Base-by-base conservation (phyloP, 2,329 filamentous ascomycete species). In the Fonsecaea erecta region DNA sequence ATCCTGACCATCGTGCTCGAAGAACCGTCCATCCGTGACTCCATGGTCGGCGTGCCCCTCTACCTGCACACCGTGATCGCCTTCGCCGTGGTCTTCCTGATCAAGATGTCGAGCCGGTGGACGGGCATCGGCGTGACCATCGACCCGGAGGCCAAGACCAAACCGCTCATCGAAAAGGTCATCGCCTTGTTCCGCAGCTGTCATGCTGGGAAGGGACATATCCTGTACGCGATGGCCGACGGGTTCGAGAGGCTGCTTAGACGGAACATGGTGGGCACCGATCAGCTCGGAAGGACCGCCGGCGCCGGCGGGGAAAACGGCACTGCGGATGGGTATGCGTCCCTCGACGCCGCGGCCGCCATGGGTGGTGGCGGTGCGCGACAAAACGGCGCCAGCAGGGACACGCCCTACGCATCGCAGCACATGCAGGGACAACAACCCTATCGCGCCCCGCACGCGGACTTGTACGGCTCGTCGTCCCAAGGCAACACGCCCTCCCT, bases 1-100 rank as follows among this genome's bases (percentile, higher is more conserved):
- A 80, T 79, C 55, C 73, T 84, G 1, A 80, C 80, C 57, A 80
- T 81, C 71, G 77, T 79, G 1, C 75, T 81, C 0, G 80, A 85
- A 21, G 82, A 83, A 48, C 73, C 75, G 16, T 77, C 82, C 66
- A 82, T 84, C 56, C 77, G 79, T 2, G 78, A 81, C 40, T 81
- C 81, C 18, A 77, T 79, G 18, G 80, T 82, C 21, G 82, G 83
- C 1, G 81, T 83, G 0, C 77, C 80, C 5, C 78, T 81, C 16
- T 72, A 71, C 48, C 77, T 79, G 0, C 79, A 80, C 60, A 80
- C 78, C 1, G 79, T 81, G 76, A 78, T 81, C 54, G 80, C 79
- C 11, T 81, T 81, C 66, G 80, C 79, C 3, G 79, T 79, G 0
- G 78, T 80, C 0, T 81, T 81, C 65, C 69, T 81, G 34, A 75